Evolutionary conservation across 1,284 basidiomycete species (phyloP), one percentile per base, ranked within the genome.

Genomic region (Marasmius sp.): DNA sequence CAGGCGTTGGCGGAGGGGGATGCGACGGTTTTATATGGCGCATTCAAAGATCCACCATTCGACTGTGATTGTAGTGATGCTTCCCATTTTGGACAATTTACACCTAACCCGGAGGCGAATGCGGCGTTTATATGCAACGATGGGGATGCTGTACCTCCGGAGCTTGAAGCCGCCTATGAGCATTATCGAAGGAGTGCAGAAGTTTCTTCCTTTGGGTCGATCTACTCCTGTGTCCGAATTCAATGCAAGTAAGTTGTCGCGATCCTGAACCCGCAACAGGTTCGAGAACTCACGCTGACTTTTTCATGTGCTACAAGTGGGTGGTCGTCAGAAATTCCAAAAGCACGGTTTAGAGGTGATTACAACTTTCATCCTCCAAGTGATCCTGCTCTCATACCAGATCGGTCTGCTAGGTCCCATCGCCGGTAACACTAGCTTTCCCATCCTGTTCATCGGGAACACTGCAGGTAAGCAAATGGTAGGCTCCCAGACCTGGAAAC

Each of bases 51-150:
- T 27, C 27, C 27, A 5, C 63, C 37, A 64, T 64, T 50, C 57
- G 9, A 16, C 6, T 38, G 22, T 41, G 6, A 37, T 16, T 55
- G 53, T 22, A 6, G 20, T 38, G 34, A 20, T 20, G 60, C 63
- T 47, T 18, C 47, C 11, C 7, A 54, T 8, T 36, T 55, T 14
- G 33, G 60, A 16, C 27, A 5, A 9, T 59, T 61, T 34, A 59
- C 60, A n/a, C 16, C 34, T 10, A 48, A 60, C 11, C 11, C 7
- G 27, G 66, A 67, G 5, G 66, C 41, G 4, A 27, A n/a, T 4
- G 11, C n/a, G 18, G 62, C 60, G 1, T 60, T 67, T 6, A 4
- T 48, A 0, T 69, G 68, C 39, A 68, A 67, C 22, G 68, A 69
- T 20, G 65, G 58, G 5, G 54, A 36, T n/a, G 57, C 49, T 4